Percentiles rank a stretch among this genome's conserved stretches.
Evolutionary conservation across 352 stramenopile species (phyloP).

Genomic region (Globisporangium emineosum): DNA sequence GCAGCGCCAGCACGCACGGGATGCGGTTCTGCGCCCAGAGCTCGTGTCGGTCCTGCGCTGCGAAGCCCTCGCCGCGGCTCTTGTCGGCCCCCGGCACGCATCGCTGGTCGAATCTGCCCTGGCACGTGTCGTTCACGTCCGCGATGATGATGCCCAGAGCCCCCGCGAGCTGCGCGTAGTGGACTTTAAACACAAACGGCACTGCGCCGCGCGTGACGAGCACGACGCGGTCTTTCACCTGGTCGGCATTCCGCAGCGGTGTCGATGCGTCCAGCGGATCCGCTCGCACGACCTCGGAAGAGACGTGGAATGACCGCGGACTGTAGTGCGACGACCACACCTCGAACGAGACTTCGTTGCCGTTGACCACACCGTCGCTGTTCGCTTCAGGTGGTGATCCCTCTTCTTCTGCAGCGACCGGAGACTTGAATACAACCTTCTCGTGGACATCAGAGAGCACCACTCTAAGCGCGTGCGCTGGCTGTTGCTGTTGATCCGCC

Average conservation of each 20-base stretch:
- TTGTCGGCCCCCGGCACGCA: constrained; percentile 62
- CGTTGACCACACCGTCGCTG: not conserved
- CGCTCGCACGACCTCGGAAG: constrained; percentile 57
- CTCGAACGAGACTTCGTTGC: constrained; percentile 31
- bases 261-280: constrained; percentile 55
- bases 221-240: constrained; percentile 56
- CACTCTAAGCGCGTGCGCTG: constrained; percentile 18
- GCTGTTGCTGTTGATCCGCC: not conserved
- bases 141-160: constrained; percentile 65
- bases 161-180: constrained; percentile 57
- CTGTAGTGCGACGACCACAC: constrained; percentile 72
- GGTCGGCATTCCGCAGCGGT: constrained; percentile 45
- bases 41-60: constrained; percentile 40
- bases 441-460: constrained; percentile 64
- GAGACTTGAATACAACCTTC: constrained; percentile 22
- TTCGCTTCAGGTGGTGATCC: not conserved
- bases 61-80: constrained; percentile 54
- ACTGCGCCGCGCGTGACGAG: constrained; percentile 47
- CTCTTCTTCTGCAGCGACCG: not conserved
- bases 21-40: constrained; percentile 59
- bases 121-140: constrained; percentile 44
- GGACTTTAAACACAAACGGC: constrained; percentile 68
- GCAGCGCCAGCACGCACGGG: constrained; percentile 49
- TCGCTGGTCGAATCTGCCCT: constrained; percentile 54
- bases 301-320: constrained; percentile 60